Conservation (phyloP, 441 rosid genomes). For the Daphne laureola region DNA sequence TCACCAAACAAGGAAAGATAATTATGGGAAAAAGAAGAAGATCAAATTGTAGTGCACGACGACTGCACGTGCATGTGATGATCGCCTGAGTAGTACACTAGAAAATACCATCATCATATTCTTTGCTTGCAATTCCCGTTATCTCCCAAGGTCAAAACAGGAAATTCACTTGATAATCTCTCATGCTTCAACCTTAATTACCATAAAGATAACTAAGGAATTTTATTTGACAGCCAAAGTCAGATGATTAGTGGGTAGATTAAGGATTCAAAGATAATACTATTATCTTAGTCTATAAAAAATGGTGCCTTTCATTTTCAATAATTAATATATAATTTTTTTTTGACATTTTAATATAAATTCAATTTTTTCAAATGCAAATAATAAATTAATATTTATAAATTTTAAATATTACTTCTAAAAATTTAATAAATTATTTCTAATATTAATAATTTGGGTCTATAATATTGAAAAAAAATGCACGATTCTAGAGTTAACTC, state of each 20-base stretch:
- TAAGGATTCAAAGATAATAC: not conserved
- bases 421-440: too few relatives aligned
- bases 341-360: too few relatives aligned
- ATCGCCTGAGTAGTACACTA: conserved; percentile 14
- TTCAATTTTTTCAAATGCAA: too few relatives aligned
- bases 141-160: not conserved
- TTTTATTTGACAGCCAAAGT: not conserved
- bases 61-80: conserved; percentile 21
- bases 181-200: too few relatives aligned
- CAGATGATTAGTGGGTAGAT: conserved; percentile 4
- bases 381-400: too few relatives aligned
- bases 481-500: too few relatives aligned
- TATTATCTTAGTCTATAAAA: conserved; percentile 21
- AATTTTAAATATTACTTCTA: too few relatives aligned
- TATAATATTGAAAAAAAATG: too few relatives aligned
- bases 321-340: too few relatives aligned
- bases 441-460: too few relatives aligned
- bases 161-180: not conserved
- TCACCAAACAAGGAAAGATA: too few relatives aligned
- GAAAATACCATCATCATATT: conserved; percentile 18
- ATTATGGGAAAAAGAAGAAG: not conserved
- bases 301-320: conserved; percentile 19
- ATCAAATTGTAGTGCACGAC: not conserved
- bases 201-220: too few relatives aligned
- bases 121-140: conserved; percentile 17